phyloP scores from a whole-genome alignment of 2,329 filamentous ascomycete species.

The Fonsecaea nubica region DNA sequence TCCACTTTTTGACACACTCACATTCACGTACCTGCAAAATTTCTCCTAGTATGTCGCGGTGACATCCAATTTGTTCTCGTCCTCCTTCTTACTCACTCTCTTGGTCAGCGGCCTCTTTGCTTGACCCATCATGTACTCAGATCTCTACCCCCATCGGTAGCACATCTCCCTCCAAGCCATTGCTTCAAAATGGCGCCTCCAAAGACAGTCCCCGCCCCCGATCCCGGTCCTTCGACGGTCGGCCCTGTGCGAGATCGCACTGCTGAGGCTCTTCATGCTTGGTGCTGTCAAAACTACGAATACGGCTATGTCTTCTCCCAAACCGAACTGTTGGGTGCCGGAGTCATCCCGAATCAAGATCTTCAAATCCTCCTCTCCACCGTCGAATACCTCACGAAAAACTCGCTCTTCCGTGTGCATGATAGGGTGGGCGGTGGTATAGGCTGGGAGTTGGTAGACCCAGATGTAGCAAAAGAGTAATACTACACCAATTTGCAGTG shows the following conservation, averaged over 20 bases:
- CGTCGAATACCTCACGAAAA: constrained; percentile 53
- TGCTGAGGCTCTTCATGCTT: constrained; percentile 54
- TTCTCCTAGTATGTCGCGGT: constrained; percentile 22
- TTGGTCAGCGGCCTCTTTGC: constrained; percentile 24
- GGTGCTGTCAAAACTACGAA: constrained; percentile 50
- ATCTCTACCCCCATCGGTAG: constrained; percentile 39
- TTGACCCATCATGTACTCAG: constrained; percentile 38
- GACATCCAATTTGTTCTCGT: constrained; percentile 12
- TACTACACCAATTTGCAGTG: constrained; percentile 47
- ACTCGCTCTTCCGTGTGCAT: constrained; percentile 55
- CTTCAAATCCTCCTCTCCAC: constrained; percentile 52
- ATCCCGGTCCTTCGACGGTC: constrained; percentile 43
- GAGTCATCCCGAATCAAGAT: constrained; percentile 53
- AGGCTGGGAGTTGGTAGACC: constrained; percentile 57
- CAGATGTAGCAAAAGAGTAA: constrained; percentile 59
- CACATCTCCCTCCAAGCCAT: constrained; percentile 28
- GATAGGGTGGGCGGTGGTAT: constrained; percentile 49
- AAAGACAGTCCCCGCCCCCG: constrained; percentile 38
- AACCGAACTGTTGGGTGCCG: constrained; percentile 52
- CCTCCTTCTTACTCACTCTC: not conserved
- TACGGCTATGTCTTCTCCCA: constrained; percentile 55
- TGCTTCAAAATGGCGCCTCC: constrained; percentile 36
- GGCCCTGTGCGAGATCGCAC: constrained; percentile 43
- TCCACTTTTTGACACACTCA: constrained; percentile 19
- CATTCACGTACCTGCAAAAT: constrained; percentile 1